Percentiles rank a stretch among this genome's conserved stretches.
Conservation (phyloP, 2,329 filamentous ascomycete genomes). For the Talaromyces sp. region DNA sequence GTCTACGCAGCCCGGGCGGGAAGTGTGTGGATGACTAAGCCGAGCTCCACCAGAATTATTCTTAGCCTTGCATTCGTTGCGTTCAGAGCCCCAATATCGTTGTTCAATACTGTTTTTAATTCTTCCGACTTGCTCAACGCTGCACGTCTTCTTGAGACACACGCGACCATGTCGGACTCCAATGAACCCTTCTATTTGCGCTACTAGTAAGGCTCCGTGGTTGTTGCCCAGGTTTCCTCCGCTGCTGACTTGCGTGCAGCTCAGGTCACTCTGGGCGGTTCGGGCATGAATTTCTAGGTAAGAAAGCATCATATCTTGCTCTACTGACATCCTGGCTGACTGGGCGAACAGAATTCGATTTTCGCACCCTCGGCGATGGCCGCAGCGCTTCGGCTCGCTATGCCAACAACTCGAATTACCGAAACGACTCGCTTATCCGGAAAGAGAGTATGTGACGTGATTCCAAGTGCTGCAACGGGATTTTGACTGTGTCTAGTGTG, state of each 20-base stretch:
- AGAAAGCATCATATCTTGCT: conserved; percentile 21
- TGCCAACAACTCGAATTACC: conserved; percentile 99
- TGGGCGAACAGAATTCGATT: conserved; percentile 74
- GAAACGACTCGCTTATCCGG: conserved; percentile 95
- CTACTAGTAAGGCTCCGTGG: conserved; percentile 71
- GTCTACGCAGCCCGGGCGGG: conserved; percentile 29
- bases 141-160: too few relatives aligned
- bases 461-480: neutral
- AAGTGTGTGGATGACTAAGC: conserved; percentile 44
- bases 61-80: neutral
- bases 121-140: neutral
- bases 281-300: conserved; percentile 96
- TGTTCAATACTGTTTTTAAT: neutral
- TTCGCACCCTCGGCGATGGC: conserved; percentile 85
- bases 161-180: conserved; percentile 45
- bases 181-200: conserved; percentile 90
- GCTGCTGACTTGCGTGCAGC: conserved; percentile 52
- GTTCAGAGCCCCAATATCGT: neutral
- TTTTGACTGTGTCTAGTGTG: conserved; percentile 62
- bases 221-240: conserved; percentile 30
- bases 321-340: conserved; percentile 15
- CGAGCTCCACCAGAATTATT: conserved; percentile 1
- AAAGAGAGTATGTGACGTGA: conserved; percentile 73
- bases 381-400: conserved; percentile 91
- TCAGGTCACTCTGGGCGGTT: conserved; percentile 96